Evolutionary conservation across 805 yeast species (phyloP), one percentile per base, ranked within the genome.

Genomic region (Metschnikowia aberdeeniae): DNA sequence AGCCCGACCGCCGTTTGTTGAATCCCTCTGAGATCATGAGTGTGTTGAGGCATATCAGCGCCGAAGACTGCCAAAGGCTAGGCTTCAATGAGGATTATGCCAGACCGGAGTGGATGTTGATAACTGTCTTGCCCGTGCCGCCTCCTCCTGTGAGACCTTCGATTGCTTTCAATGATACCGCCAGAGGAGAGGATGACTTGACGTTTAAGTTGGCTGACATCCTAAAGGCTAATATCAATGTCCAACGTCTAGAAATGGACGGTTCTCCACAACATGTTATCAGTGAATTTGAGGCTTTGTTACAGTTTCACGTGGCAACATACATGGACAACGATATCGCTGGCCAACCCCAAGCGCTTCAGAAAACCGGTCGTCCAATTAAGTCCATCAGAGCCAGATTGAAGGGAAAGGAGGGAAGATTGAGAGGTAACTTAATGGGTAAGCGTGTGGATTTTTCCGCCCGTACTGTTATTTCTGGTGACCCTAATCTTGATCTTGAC

Each of bases 121-220:
- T 93, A 55, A 89, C 98, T 1, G 98, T 93, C n/a, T 75, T 93
- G 59, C 99, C 99, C 1, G 99, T 93, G 14, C 99, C 99, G 36
- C 99, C 99, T 42, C 99, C 99, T 51, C 98, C 97, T 30, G 99
- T 93, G 29, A 84, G 99, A 67, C 99, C 99, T 9, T 87, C 96
- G 20, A 93, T 93, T 71, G 97, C 99, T 1, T 90, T 93, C 60
- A 93, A 93, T 56, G 99, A 93, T 63, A 88, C 97, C 9, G 97
- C 96, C 50, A 83, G 99, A 72, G 97, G 98, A 57, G 99, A 93
- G 67, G 99, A 93, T 80, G 99, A 93, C 76, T 84, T 93, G 69
- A 93, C 99, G 1, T 93, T 90, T 66, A 93, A 93, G 68, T 76
- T 93, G 54, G 97, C 98, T 7, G 99, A 93, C 76, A 90, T 93